phyloP scores from a whole-genome alignment of 2,329 filamentous ascomycete genomes.

The Seiridium unicorne region DNA sequence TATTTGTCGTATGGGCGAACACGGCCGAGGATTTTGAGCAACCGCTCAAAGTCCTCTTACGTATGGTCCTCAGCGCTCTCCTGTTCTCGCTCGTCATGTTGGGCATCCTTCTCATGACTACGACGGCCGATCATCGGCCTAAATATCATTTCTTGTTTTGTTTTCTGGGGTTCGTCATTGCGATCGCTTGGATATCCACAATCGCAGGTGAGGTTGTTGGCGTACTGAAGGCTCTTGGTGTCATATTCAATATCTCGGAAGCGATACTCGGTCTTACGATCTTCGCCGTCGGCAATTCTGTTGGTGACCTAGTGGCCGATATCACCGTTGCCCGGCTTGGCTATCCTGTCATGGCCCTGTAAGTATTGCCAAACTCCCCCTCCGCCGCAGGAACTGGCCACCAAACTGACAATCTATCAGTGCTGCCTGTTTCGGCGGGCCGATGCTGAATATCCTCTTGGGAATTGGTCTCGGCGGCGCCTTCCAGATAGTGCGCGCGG shows the following conservation, averaged over 20 bases:
- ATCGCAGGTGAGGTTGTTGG: slow-evolving; percentile 95
- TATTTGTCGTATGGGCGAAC: slow-evolving; percentile 74
- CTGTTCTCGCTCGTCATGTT: slow-evolving; percentile 68
- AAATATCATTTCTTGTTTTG: slow-evolving; percentile 77
- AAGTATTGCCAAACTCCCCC: slow-evolving; percentile 28
- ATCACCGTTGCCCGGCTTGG: slow-evolving; percentile 91
- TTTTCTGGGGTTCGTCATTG: slow-evolving; percentile 85
- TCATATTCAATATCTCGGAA: slow-evolving; percentile 90
- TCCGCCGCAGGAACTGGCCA: too few relatives aligned
- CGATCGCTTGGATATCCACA: slow-evolving; percentile 94
- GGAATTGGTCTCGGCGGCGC: slow-evolving; percentile 90
- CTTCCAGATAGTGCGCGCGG: slow-evolving; percentile 77
- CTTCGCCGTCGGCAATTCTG: slow-evolving; percentile 93
- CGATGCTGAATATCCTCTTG: slow-evolving; percentile 94
- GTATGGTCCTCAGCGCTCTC: slow-evolving; percentile 63
- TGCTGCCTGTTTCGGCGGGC: slow-evolving; percentile 95
- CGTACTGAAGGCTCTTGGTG: slow-evolving; percentile 87
- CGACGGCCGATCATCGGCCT: slow-evolving; percentile 64
- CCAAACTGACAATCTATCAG: slow-evolving; percentile 33
- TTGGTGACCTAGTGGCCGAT: slow-evolving; percentile 91
- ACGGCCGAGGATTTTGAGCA: slow-evolving; percentile 56
- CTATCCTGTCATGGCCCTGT: slow-evolving; percentile 92
- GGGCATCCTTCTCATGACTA: slow-evolving; percentile 64
- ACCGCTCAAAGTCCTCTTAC: slow-evolving; percentile 49
- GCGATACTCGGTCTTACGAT: slow-evolving; percentile 92